phyloP scores from a whole-genome alignment of 192 early-diverging fungal species.

The Coemansia javaensis region DNA sequence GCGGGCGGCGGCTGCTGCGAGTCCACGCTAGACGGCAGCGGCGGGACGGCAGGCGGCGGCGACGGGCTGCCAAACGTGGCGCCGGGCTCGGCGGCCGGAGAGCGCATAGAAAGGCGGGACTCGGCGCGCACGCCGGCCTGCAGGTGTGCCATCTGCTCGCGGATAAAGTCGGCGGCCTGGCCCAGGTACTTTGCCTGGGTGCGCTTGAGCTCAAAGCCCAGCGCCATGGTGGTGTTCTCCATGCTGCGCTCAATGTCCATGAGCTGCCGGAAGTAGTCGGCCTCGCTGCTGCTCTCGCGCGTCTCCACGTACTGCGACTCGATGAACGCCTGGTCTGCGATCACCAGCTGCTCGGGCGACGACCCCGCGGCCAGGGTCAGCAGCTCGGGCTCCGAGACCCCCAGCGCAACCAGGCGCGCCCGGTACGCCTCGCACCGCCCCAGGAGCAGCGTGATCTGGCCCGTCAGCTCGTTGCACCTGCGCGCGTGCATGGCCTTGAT shows the following conservation, averaged over 20 bases:
- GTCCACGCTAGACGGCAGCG: no score
- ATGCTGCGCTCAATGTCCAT: constrained; percentile 50
- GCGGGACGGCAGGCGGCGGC: not conserved
- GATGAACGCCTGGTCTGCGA: constrained; percentile 43
- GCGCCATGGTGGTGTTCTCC: constrained; percentile 49
- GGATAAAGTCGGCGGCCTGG: constrained; percentile 48
- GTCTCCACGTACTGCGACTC: constrained; percentile 48
- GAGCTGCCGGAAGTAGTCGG: constrained; percentile 42
- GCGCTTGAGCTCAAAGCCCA: constrained; percentile 49
- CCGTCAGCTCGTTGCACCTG: constrained; percentile 42
- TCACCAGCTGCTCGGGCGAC: constrained; percentile 1
- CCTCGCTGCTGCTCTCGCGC: constrained; percentile 44
- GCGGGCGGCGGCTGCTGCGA: no score
- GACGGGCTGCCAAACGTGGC: not conserved
- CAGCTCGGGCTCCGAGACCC: constrained; percentile 27
- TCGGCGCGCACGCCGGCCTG: constrained; percentile 14
- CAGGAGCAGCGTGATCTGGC: constrained; percentile 28
- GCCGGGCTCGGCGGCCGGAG: constrained; percentile 2
- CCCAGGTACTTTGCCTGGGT: constrained; percentile 47
- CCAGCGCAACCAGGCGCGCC: constrained; percentile 8
- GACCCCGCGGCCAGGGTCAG: constrained; percentile 11
- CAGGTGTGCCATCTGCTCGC: constrained; percentile 43
- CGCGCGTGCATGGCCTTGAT: constrained; percentile 36
- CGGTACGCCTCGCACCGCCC: constrained; percentile 21
- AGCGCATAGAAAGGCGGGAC: constrained; percentile 10